phyloP scores from a whole-genome alignment of 2,329 filamentous ascomycete species.

The Nigrospora osmanthi region DNA sequence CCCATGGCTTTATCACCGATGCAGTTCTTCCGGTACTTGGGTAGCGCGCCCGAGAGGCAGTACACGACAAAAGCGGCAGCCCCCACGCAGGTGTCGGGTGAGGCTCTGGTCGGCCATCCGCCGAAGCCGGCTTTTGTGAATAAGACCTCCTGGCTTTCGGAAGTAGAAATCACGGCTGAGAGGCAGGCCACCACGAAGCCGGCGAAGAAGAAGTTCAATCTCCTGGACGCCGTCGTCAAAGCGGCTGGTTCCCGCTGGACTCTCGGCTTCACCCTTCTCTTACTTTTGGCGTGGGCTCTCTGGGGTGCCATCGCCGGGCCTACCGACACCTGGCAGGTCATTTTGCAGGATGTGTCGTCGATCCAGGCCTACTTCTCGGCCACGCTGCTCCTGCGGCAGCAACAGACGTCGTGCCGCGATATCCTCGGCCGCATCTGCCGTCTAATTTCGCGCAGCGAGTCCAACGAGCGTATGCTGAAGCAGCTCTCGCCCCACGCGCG shows the following conservation, averaged over 20 bases:
- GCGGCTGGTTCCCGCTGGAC: slow-evolving; percentile 16
- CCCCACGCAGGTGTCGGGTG: background rate
- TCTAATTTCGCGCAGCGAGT: slow-evolving; percentile 23
- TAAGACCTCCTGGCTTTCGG: background rate
- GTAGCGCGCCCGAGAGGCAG: background rate
- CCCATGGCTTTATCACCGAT: no score
- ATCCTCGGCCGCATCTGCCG: slow-evolving; percentile 20
- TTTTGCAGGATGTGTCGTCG: slow-evolving; percentile 25
- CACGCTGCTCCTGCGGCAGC: slow-evolving; percentile 29
- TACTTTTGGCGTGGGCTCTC: slow-evolving; percentile 21
- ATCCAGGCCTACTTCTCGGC: slow-evolving; percentile 28
- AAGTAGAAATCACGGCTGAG: background rate
- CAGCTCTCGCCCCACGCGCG: slow-evolving; percentile 10
- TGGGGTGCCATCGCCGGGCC: slow-evolving; percentile 20
- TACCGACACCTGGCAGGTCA: slow-evolving; percentile 25
- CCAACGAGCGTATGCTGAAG: slow-evolving; percentile 20
- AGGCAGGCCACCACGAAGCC: background rate
- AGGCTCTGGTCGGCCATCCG: background rate
- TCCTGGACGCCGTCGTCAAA: slow-evolving; percentile 17
- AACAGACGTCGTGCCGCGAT: slow-evolving; percentile 21
- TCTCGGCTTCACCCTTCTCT: slow-evolving; percentile 21
- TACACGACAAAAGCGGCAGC: background rate
- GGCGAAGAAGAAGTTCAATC: background rate
- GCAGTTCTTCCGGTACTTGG: background rate
- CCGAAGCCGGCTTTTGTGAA: no score